These are phyloP conservation scores for Arabis alpina DNA, from an alignment of 345 rosid species.

Conservation along the genomic window DNA sequence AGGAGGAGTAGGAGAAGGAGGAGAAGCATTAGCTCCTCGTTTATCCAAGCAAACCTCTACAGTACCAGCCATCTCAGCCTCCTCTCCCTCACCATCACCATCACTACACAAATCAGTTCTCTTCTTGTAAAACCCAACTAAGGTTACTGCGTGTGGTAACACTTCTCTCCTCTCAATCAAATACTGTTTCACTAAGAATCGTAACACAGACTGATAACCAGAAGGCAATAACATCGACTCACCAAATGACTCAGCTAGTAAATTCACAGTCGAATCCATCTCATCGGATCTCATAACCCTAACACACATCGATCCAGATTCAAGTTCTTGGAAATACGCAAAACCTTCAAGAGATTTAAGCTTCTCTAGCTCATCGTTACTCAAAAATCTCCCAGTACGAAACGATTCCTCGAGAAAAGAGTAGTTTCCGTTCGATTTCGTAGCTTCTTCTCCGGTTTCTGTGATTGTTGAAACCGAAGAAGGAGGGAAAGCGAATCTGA, in stretches of 20 bases:
- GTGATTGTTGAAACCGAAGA: conserved; percentile 48
- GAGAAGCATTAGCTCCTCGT: conserved; percentile 76
- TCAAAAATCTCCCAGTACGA: conserved; percentile 58
- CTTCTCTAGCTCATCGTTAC: conserved; percentile 75
- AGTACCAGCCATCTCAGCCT: conserved; percentile 72
- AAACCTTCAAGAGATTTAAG: conserved; percentile 68
- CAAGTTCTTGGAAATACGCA: conserved; percentile 54
- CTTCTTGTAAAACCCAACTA: conserved; percentile 65
- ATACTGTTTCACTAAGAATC: conserved; percentile 84
- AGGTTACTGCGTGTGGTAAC: conserved; percentile 84
- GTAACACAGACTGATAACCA: conserved; percentile 64
- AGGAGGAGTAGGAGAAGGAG: conserved; percentile 82
- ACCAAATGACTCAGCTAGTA: conserved; percentile 79
- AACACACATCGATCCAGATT: conserved; percentile 67
- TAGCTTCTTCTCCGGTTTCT: conserved; percentile 37
- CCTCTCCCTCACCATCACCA: conserved; percentile 42
- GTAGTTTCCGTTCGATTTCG: conserved; percentile 41
- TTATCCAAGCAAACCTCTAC: conserved; percentile 84
- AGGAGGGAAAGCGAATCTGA: conserved; percentile 48
- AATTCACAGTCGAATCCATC: conserved; percentile 66
- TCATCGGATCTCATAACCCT: conserved; percentile 77
- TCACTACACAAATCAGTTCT: conserved; percentile 29
- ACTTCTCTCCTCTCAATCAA: conserved; percentile 68
- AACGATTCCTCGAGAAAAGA: conserved; percentile 65
- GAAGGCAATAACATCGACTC: conserved; percentile 80